Percentiles rank a stretch among this genome's conserved stretches.
Conservation (phyloP, 371 early-diverging fungal species). For the Thermomucor indicae-seudaticae region DNA sequence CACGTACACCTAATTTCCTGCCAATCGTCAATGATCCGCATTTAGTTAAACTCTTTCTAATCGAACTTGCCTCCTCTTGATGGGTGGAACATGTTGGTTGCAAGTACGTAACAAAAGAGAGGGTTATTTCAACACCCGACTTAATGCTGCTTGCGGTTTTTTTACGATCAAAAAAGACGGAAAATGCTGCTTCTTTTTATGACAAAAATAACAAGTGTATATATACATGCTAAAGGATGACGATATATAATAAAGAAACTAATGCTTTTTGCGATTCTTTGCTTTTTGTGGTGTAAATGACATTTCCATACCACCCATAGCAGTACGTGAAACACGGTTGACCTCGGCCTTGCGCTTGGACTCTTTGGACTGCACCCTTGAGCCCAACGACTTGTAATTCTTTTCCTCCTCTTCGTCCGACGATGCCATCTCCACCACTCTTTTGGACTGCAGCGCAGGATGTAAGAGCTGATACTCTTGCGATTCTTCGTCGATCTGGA, state of each 20-base stretch:
- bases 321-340: constrained; percentile 52
- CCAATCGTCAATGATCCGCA: not conserved
- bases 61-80: constrained; percentile 39
- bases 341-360: constrained; percentile 22
- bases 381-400: constrained; percentile 38
- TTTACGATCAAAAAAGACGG: too few species aligned
- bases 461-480: constrained; percentile 86
- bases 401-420: constrained; percentile 44
- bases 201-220: too few species aligned
- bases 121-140: too few species aligned
- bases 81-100: constrained; percentile 44
- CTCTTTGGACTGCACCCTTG: constrained; percentile 31
- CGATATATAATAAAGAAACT: too few species aligned
- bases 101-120: too few species aligned
- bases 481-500: constrained; percentile 85
- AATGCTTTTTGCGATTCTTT: too few species aligned
- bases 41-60: not conserved
- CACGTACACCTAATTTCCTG: constrained; percentile 48
- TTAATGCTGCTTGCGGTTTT: too few species aligned
- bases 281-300: constrained; percentile 40
- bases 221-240: too few species aligned
- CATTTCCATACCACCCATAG: constrained; percentile 67
- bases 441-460: too few species aligned
- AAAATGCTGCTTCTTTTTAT: too few species aligned
- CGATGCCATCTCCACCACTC: constrained; percentile 31